phyloP scores from a whole-genome alignment of 306 rosid genomes.

The Begonia fuchsioides region DNA sequence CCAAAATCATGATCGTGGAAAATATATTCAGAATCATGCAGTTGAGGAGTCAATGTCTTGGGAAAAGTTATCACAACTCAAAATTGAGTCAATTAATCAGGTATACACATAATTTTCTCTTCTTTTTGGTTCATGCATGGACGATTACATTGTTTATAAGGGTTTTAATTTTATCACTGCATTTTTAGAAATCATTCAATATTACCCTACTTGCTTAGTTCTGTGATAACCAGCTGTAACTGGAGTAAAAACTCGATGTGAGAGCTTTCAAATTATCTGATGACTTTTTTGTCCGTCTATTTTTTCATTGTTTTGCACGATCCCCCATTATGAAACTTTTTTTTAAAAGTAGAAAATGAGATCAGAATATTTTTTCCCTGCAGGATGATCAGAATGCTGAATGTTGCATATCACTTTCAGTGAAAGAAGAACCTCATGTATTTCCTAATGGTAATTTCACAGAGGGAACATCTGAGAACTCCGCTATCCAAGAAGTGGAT shows the following conservation, averaged over 20 bases:
- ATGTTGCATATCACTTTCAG: constrained; percentile 30
- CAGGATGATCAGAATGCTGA: constrained; percentile 57
- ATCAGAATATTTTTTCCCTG: constrained; percentile 31
- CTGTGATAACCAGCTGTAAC: neutral
- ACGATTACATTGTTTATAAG: constrained; percentile 2
- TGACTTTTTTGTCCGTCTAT: neutral
- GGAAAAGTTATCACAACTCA: constrained; percentile 49
- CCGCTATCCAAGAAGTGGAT: constrained; percentile 41
- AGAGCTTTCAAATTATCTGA: neutral
- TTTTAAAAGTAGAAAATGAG: neutral
- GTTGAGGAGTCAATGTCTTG: constrained; percentile 34
- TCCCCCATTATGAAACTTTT: neutral
- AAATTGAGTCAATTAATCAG: constrained; percentile 36
- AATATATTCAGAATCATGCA: constrained; percentile 34
- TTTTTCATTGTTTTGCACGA: too few species aligned
- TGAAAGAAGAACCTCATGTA: constrained; percentile 25
- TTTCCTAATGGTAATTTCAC: constrained; percentile 30
- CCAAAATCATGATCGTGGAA: constrained; percentile 18
- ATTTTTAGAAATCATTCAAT: too few species aligned
- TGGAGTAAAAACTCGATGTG: neutral
- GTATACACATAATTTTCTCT: constrained; percentile 8
- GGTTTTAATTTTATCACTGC: neutral
- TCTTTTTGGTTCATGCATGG: too few species aligned
- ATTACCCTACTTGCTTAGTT: too few species aligned
- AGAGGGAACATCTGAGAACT: constrained; percentile 65